These are phyloP conservation scores for Colletotrichum salicis DNA, from an alignment of 2,329 filamentous ascomycete species.

Conservation along the genomic window DNA sequence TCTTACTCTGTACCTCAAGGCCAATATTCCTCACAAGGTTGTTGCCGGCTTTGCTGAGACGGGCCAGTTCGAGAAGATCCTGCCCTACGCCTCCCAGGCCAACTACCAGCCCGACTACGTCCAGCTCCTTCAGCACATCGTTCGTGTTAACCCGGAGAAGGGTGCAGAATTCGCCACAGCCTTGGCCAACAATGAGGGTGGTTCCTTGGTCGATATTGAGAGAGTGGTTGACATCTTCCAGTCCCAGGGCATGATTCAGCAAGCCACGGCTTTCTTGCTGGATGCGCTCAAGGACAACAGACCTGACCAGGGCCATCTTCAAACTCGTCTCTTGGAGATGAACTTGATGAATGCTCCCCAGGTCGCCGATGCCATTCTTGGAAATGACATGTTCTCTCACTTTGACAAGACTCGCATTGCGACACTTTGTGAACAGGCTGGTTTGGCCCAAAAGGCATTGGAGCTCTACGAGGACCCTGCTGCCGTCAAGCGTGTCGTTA, in stretches of 20 bases:
- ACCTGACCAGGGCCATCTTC: conserved; percentile 90
- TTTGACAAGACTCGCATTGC: conserved; percentile 94
- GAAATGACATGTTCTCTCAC: conserved; percentile 98
- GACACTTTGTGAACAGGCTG: conserved; percentile 91
- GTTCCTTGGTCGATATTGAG: conserved; percentile 89
- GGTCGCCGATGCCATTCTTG: conserved; percentile 96
- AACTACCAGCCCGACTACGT: conserved; percentile 97
- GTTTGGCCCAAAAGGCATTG: conserved; percentile 84
- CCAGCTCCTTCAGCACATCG: conserved; percentile 89
- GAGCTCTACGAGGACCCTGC: conserved; percentile 95
- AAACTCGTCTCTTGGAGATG: conserved; percentile 97
- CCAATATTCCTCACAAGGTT: conserved; percentile 91
- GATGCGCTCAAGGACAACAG: conserved; percentile 96
- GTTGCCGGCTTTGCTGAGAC: conserved; percentile 95
- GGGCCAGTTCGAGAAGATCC: conserved; percentile 95
- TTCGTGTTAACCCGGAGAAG: conserved; percentile 91
- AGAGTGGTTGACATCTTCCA: conserved; percentile 98
- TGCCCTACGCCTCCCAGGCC: conserved; percentile 85
- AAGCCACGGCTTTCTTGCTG: conserved; percentile 96
- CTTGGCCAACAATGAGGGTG: conserved; percentile 88
- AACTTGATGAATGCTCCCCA: conserved; percentile 96
- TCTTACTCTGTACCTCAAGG: conserved; percentile 88
- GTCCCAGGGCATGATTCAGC: conserved; percentile 96
- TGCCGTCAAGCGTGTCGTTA: conserved; percentile 87
- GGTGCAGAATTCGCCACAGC: conserved; percentile 94